Base-by-base conservation (phyloP, 2,329 filamentous ascomycete species). In the Madurella fahalii region DNA sequence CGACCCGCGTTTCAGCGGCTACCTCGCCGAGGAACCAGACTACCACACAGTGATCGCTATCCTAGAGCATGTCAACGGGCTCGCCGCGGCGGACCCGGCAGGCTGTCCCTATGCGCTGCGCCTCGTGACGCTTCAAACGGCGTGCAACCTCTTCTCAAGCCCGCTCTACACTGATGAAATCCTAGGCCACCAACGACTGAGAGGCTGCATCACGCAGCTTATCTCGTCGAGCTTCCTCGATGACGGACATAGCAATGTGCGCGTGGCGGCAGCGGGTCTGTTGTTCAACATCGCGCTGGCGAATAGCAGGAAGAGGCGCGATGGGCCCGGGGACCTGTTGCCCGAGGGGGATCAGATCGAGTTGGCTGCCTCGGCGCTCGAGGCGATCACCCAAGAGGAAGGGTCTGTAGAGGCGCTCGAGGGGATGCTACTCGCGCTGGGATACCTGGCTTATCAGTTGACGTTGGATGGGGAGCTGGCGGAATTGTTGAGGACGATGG, bases 81-180 rank as follows among this genome's bases (percentile, higher is more conserved):
- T 81, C 32, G 39, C 30, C 41, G 66, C 73, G 9, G 2, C 39
- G 20, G 70, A 3, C 16, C 12, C 20, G 74, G 4, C 25, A 25
- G 25, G 25, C 1, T 88, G 85, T 40, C 90, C 90, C 0, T 96
- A 96, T 67, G 85, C 89, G 4, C 78, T 95, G 1, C 86, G 90
- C 13, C 82, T 96, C 2, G 89, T 95, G 15, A 87, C 90, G 0
- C 72, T 95, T 18, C 92, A 96, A 63, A 80, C 93, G 65, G 80
- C 83, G 1, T 95, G 90, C 72, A 96, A 96, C 65, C 76, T 95
- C 41, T 96, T 95, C 72, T 85, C 83, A 0, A 86, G 86, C 1
- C 80, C 83, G 0, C 75, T 95, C 0, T 95, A 87, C 64, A 76
- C 84, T 0, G 77, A 83, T 2, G 79, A 85, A 58, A 75, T 92